Base-by-base conservation (phyloP, 257 asterid species). In the Solanum chiquidenum region DNA sequence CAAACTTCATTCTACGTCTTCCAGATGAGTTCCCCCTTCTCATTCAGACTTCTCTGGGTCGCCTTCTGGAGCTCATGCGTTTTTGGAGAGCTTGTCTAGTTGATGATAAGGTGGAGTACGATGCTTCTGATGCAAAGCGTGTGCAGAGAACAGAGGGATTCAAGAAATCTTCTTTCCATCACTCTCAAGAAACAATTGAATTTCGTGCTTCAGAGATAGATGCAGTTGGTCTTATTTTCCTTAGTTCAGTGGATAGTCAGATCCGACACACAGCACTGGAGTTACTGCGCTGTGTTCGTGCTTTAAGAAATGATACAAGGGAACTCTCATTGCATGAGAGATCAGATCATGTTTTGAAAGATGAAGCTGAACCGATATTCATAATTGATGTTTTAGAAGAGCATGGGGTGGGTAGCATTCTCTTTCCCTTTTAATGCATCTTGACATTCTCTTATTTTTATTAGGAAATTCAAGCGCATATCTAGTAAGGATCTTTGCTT, bases 1-100 rank as follows among this genome's bases (percentile, higher is more conserved):
- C 99, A 84, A 97, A 95, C 91, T 97, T 97, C 89, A 93, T 96
- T 86, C 86, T 93, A 64, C 96, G 95, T 69, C 99, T 97, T 90
- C 99, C 99, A 38, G 99, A 97, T 91, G 99, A 97, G 92, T 97
- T 95, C 88, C 99, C 99, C 89, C 99, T 97, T 91, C 98, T 97
- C 86, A 97, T 97, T 90, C 98, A 97, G 92, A 95, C 99, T 88
- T 96, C 98, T 83, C 89, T 97, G 91, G 99, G 96, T 33, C 99
- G 99, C 87, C 99, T 97, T 86, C 93, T 97, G 86, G 99, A 97
- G 62, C 98, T 97, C 90, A 96, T 96, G 99, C 97, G 98, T 69
- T 95, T 96, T 89, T 97, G 99, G 99, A 94, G 98, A 91, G 98
- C 94, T 84, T 97, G 99, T 88, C 93, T 96, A 64, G 88, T 92